phyloP scores from a whole-genome alignment of 2,329 filamentous ascomycete species.

The Dactylella cylindrospora region DNA sequence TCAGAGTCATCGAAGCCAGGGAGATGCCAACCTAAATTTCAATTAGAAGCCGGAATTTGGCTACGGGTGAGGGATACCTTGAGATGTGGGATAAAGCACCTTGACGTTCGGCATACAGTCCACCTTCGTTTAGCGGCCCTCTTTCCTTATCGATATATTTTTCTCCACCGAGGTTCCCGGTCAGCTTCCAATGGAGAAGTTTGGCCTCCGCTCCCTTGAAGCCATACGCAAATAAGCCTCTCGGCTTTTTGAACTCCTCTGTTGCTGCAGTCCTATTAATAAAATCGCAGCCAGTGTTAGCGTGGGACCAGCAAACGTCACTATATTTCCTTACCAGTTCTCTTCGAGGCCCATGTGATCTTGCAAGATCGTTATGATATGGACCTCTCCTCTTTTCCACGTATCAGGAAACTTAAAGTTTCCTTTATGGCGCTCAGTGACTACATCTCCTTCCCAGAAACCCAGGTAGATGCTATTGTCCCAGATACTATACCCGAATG shows the following conservation, averaged over 20 bases:
- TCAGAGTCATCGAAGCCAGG: slow-evolving; percentile 57
- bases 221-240: slow-evolving; percentile 64
- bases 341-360: slow-evolving; percentile 74
- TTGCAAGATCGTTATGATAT: slow-evolving; percentile 69
- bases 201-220: slow-evolving; percentile 57
- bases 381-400: slow-evolving; percentile 57
- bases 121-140: slow-evolving; percentile 68
- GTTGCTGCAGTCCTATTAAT: slow-evolving; percentile 57
- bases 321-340: too few species aligned
- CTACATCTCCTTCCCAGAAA: slow-evolving; percentile 63
- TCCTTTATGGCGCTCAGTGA: slow-evolving; percentile 57
- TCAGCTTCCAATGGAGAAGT: slow-evolving; percentile 64
- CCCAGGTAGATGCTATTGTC: slow-evolving; percentile 65
- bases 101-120: slow-evolving; percentile 60
- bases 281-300: too few species aligned
- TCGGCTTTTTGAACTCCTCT: slow-evolving; percentile 60
- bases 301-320: too few species aligned
- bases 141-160: slow-evolving; percentile 62
- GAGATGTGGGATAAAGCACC: slow-evolving; percentile 5
- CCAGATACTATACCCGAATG: slow-evolving; percentile 69
- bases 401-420: slow-evolving; percentile 60
- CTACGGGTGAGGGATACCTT: neutral
- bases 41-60: neutral
- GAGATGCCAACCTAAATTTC: slow-evolving; percentile 59
- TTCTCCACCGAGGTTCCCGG: slow-evolving; percentile 68